Conservation (phyloP, 192 early-diverging fungal species). For the Coemansia sp. region DNA sequence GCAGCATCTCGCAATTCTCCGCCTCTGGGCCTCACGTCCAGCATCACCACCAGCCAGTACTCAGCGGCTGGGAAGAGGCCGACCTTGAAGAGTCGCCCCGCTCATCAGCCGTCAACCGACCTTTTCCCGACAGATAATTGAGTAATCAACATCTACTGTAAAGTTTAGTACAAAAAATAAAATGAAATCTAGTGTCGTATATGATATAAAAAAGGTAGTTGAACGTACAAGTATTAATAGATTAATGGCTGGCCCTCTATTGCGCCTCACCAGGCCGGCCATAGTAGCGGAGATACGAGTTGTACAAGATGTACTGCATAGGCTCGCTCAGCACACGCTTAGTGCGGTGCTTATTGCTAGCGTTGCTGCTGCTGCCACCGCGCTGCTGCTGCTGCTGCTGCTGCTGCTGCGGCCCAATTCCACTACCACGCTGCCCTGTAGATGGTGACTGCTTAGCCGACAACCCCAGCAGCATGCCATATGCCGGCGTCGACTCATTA, state of each 20-base stretch:
- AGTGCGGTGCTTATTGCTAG: constrained; percentile 21
- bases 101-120: constrained; percentile 2
- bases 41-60: constrained; percentile 27
- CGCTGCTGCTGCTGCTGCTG: too few relatives aligned
- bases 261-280: constrained; percentile 35
- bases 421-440: not conserved
- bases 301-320: constrained; percentile 57
- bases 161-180: constrained; percentile 12
- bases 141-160: not conserved
- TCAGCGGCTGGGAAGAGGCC: constrained; percentile 49
- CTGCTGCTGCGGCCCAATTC: not conserved
- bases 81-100: constrained; percentile 31
- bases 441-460: not conserved
- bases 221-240: constrained; percentile 6
- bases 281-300: constrained; percentile 56
- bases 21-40: not conserved
- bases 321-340: constrained; percentile 54
- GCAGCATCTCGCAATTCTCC: constrained; percentile 30
- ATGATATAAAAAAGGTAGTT: not conserved
- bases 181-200: not conserved
- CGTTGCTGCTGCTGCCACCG: not conserved
- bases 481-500: not conserved
- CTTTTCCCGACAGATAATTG: not conserved
- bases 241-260: not conserved
- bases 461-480: constrained; percentile 3